phyloP scores from a whole-genome alignment of 2,329 filamentous ascomycete species.

The Venturia effusa region DNA sequence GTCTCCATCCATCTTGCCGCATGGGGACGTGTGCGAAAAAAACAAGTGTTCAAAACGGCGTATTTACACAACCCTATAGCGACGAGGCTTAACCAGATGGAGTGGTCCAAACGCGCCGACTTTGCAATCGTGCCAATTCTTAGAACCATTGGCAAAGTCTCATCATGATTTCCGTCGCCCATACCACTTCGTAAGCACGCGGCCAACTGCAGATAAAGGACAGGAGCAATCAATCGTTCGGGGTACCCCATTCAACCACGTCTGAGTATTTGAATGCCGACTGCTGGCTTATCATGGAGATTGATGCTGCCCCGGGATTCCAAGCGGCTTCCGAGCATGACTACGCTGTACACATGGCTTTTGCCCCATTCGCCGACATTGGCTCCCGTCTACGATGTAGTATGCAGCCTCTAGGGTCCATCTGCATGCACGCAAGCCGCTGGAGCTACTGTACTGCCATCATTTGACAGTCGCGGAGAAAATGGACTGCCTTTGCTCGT shows the following conservation, averaged over 20 bases:
- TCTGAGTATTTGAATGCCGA: neutral
- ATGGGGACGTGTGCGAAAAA: neutral
- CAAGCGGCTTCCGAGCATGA: neutral
- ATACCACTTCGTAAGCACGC: neutral
- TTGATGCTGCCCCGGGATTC: neutral
- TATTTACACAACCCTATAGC: neutral
- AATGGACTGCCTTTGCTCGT: neutral
- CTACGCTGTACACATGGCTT: neutral
- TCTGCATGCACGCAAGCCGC: slow-evolving; percentile 4
- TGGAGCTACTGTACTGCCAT: neutral
- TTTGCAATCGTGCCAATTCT: slow-evolving; percentile 7
- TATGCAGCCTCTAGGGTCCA: no score
- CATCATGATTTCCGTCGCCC: neutral
- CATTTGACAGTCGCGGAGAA: neutral
- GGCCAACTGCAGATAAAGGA: neutral
- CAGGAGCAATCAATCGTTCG: neutral
- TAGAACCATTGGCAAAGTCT: slow-evolving; percentile 4
- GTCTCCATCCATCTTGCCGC: neutral
- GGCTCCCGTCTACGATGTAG: neutral
- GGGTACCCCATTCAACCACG: neutral
- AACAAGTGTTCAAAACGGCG: neutral
- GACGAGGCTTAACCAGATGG: neutral
- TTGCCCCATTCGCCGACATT: neutral
- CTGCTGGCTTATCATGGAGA: neutral
- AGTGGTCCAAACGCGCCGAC: neutral